phyloP scores from a whole-genome alignment of 306 rosid genomes.

The Prunus davidiana region DNA sequence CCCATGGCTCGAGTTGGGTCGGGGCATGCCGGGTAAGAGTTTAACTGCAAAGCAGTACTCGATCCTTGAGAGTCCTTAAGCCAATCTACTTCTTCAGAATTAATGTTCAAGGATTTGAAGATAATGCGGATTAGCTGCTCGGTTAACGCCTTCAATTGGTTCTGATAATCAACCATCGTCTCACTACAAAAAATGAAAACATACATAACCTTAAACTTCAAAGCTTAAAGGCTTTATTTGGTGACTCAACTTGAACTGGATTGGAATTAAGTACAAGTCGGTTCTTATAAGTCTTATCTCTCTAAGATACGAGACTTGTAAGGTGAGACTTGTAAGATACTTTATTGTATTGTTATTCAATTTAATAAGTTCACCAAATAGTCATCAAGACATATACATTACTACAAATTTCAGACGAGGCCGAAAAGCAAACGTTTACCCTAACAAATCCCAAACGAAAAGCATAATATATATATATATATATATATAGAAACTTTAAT shows the following conservation, averaged over 20 bases:
- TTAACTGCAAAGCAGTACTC: slow-evolving; percentile 48
- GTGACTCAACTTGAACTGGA: too few species aligned
- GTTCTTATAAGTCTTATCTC: too few species aligned
- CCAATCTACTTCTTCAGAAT: slow-evolving; percentile 38
- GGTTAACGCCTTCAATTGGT: slow-evolving; percentile 48
- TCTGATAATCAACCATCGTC: slow-evolving; percentile 48
- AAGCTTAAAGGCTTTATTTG: too few species aligned
- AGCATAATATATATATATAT: background rate
- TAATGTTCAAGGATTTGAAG: slow-evolving; percentile 31
- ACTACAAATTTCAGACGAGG: too few species aligned
- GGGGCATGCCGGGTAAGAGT: slow-evolving; percentile 66
- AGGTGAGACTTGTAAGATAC: too few species aligned
- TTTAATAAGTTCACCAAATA: too few species aligned
- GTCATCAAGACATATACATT: too few species aligned
- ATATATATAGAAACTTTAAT: background rate
- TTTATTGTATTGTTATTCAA: too few species aligned
- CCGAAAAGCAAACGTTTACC: background rate
- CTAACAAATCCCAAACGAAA: background rate
- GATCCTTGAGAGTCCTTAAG: slow-evolving; percentile 16
- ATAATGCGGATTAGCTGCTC: slow-evolving; percentile 41
- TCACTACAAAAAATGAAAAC: slow-evolving; percentile 33
- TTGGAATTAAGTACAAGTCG: too few species aligned
- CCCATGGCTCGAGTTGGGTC: slow-evolving; percentile 72
- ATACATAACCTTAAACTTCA: too few species aligned
- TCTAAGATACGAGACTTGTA: too few species aligned